Base-by-base conservation (phyloP, 2,329 filamentous ascomycete species). In the Aspergillus sp. region DNA sequence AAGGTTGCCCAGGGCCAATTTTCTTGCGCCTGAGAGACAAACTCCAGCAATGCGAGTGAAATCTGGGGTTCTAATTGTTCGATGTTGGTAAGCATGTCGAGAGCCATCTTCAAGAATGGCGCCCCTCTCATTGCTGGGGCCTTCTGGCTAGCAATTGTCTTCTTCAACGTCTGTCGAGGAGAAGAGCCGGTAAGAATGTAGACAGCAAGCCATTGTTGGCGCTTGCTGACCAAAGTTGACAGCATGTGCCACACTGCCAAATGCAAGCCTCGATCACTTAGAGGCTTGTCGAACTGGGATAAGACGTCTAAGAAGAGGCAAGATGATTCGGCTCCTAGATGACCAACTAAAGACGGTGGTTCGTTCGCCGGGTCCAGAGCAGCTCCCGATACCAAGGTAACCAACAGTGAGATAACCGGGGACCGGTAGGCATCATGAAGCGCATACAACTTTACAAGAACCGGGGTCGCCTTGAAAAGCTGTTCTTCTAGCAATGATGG, bases 1-100 rank as follows among this genome's bases (percentile, higher is more conserved):
- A 91, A 89, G 58, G 96, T 92, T 1, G 92, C 93, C 91, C 94
- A 96, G 1, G 93, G 90, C 94, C 94, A 98, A 71, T 92, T 91
- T 73, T 96, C 95, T 71, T 97, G 93, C 4, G 94, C 91, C 2
- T 90, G 87, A 2, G 91, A 87, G 42, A 97, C 86, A 73, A 98
- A 98, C 67, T 94, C 88, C 16, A 99, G 82, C 67, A 97, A 87
- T 0, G 90, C 87, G 22, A 92, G 79, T 4, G 88, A 86, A 63
- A 92, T 85, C 36, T 81, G 79, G n/a, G 84, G 82, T 9, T 89
- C 82, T 22, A 93, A 74, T 1, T 84, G 80, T 24, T 84, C 82
- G 61, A 96, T 86, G 11, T 82, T 82, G 18, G 85, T 83, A 42
- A 98, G 80, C 58, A 86, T 84, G 49, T 89, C 84, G 32, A 97